Conservation (phyloP, 306 rosid genomes). For the Lathyrus tuberosus region DNA sequence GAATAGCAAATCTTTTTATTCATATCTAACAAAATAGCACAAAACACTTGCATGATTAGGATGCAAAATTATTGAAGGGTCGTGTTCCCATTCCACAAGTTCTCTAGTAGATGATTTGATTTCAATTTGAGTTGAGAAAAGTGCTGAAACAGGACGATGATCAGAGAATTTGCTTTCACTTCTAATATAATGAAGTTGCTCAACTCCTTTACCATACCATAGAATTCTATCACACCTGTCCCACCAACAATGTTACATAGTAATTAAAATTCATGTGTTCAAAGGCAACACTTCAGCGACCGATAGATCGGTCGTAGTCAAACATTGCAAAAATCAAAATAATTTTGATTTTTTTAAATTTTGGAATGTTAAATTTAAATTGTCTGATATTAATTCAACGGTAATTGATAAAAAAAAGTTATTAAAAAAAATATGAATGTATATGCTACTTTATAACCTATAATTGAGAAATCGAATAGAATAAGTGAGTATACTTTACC, state of each 20-base stretch:
- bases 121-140: constrained; percentile 78
- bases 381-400: not conserved
- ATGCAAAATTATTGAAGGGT: constrained; percentile 43
- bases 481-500: constrained; percentile 50
- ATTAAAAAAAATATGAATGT: too few relatives aligned
- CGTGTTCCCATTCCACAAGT: constrained; percentile 40
- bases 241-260: not conserved
- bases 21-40: not conserved
- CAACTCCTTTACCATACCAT: constrained; percentile 92
- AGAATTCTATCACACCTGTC: constrained; percentile 92
- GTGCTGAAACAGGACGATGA: constrained; percentile 93
- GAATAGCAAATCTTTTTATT: not conserved
- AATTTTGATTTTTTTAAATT: not conserved
- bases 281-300: too few relatives aligned
- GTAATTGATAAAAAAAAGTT: fast-evolving
- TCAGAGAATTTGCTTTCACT: constrained; percentile 95
- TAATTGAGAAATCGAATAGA: not conserved
- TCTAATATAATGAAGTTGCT: constrained; percentile 79
- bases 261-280: too few relatives aligned
- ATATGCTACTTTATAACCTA: not conserved
- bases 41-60: constrained; percentile 54
- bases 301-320: too few relatives aligned
- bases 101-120: constrained; percentile 49
- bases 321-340: too few relatives aligned
- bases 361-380: not conserved